Base-by-base conservation (phyloP, 2,329 filamentous ascomycete species). In the Fusarium siculi region DNA sequence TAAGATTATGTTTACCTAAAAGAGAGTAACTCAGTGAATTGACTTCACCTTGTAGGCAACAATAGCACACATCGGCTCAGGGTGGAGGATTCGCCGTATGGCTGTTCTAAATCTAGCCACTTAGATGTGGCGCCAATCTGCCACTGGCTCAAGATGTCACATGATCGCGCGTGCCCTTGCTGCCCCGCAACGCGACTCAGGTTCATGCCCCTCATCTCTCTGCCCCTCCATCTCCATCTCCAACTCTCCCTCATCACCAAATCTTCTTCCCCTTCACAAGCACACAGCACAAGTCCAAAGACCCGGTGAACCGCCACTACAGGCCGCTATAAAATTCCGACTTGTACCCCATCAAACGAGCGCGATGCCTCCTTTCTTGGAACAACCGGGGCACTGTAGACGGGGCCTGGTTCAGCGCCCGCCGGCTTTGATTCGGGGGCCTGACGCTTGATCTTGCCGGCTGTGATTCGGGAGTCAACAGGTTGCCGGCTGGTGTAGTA, bases 351-450 rank as follows among this genome's bases (percentile, higher is more conserved):
- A 46, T 46, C 23, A 9, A 46, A 46, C 23, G 43, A 46, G 43
- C 43, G 43, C 43, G 43, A 4, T 15, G 43, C 23, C 43, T 46
- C 43, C 43, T 46, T 46, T 46, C 18, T 46, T 46, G 43, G 43
- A 46, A 46, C 43, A 46, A 46, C 43, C 43, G 43, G 43, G 43
- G 43, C 43, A 9, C 43, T 46, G 43, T 46, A 46, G 43, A 46
- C 43, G 23, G 43, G 43, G 4, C 43, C 43, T 46, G 43, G 43
- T 46, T 46, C 18, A 46, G 43, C 4, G 43, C 43, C 18, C 11
- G 43, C 12, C 43, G 43, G 43, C 43, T 46, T 8, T 46, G 43
- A 28, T 7, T 46, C 23, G 43, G 8, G 43, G 23, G 43, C 23
- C 43, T 46, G 43, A 28, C 43, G 18, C 18, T 46, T 46, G 43